Percentiles rank a stretch among this genome's conserved stretches.
Conservation (phyloP, 441 rosid species). For the Jatropha multifida region DNA sequence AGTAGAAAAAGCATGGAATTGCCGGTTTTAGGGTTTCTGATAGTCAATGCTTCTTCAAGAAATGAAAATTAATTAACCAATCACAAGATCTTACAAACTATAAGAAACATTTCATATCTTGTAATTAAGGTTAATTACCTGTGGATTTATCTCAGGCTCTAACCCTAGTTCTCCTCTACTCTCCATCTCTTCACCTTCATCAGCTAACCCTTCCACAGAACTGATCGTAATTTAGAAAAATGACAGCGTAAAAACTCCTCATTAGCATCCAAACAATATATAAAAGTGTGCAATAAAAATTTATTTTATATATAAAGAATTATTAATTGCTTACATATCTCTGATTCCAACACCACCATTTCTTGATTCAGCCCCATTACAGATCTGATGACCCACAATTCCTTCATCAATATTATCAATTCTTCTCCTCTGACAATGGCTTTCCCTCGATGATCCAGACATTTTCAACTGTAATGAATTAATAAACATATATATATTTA, state of each 20-base stretch:
- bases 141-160: conserved; percentile 7
- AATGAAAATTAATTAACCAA: background rate
- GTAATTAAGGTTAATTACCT: conserved; percentile 14
- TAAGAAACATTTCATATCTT: no score
- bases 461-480: conserved; percentile 5
- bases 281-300: background rate
- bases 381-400: background rate
- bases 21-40: background rate
- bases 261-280: background rate
- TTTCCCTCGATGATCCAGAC: conserved; percentile 9
- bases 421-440: background rate
- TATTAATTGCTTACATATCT: conserved; percentile 11
- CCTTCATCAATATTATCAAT: background rate
- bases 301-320: background rate
- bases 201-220: conserved; percentile 3
- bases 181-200: conserved; percentile 16
- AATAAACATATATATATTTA: no score
- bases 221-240: conserved; percentile 2
- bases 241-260: background rate
- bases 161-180: conserved; percentile 24
- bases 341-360: conserved; percentile 2
- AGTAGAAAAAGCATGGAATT: background rate
- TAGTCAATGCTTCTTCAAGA: background rate
- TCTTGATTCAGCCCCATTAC: background rate
- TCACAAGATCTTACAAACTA: background rate